Base-by-base conservation (phyloP, 2,329 filamentous ascomycete species). In the Arthrocladium fulminans region DNA sequence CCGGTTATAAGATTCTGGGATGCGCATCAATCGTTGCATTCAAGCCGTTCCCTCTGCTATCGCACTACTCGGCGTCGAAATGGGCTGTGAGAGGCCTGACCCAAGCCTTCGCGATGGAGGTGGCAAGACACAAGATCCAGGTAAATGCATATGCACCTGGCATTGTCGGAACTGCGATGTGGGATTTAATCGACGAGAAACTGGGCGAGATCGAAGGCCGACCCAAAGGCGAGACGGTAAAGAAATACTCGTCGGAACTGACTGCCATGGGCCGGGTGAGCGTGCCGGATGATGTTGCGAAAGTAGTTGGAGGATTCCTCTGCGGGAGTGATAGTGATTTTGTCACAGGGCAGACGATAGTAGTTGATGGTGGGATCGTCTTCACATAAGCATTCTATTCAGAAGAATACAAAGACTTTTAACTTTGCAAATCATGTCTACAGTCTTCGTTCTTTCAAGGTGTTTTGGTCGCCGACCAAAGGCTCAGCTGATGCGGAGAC, bases 111-210 rank as follows among this genome's bases (percentile, higher is more conserved):
- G 81, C 81, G 1, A 78, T 82, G 72, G 80, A 83, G 53, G 70
- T 84, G 63, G 81, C 80, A 0, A 63, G 66, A 40, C 73, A 84
- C 59, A 70, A 77, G 50, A 84, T 86, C 60, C 83, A 77, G 0
- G 80, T 76, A 17, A 85, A 85, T 55, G 74, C 75, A 0, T 84
- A 84, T 57, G 80, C 79, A 0, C 81, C 81, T 0, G 82, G 82
- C 0, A 82, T 85, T 41, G 79, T 85, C 0, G 79, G 74, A 0
- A 84, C 80, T 0, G 67, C 70, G 0, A 84, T 84, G 80, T 85
- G 81, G 81, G 80, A 84, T 39, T 59, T 77, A 2, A 83, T 85
- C 47, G 82, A 84, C 51, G 74, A 77, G 53, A 74, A 74, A 49
- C 53, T 83, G 25, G 77, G 73, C 0, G 70, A 75, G 59, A 69